These are phyloP conservation scores for Babesia bovis DNA, from an alignment of 169 alveolate genomes.

Conservation along the genomic window DNA sequence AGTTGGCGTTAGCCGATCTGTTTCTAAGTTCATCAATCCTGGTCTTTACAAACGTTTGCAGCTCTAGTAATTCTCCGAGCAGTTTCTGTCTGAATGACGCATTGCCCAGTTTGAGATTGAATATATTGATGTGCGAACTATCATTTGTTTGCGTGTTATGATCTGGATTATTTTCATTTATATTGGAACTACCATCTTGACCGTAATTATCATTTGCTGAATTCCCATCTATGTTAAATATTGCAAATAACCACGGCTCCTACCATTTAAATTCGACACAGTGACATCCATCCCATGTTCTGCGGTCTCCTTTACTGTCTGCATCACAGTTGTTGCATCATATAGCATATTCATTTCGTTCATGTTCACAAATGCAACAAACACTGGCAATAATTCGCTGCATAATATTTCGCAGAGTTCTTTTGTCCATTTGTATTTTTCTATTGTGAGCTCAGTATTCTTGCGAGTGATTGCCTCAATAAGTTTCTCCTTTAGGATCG, in stretches of 20 bases:
- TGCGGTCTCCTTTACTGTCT: conserved; percentile 37
- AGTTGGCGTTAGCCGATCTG: conserved; percentile 20
- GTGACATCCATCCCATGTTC: conserved; percentile 33
- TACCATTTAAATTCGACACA: neutral
- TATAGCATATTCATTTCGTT: conserved; percentile 37
- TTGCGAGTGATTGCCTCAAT: conserved; percentile 24
- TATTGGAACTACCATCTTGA: neutral
- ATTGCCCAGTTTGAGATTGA: conserved; percentile 37
- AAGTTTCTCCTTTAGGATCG: conserved; percentile 25
- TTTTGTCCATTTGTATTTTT: conserved; percentile 20
- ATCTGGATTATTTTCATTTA: conserved; percentile 24
- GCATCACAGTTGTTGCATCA: conserved; percentile 22
- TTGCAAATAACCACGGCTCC: neutral
- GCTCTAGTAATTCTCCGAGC: conserved; percentile 54
- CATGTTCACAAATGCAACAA: conserved; percentile 19
- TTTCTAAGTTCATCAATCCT: conserved; percentile 39
- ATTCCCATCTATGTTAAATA: neutral
- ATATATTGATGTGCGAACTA: conserved; percentile 4
- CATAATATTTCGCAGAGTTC: neutral
- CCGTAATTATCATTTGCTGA: neutral
- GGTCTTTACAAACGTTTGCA: conserved; percentile 33
- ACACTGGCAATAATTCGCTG: conserved; percentile 10
- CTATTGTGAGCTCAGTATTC: conserved; percentile 17
- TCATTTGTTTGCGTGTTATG: conserved; percentile 14
- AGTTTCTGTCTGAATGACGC: conserved; percentile 39